Evolutionary conservation across 164 flowering plant genomes (phyloP).

Genomic region (Piper betle): DNA sequence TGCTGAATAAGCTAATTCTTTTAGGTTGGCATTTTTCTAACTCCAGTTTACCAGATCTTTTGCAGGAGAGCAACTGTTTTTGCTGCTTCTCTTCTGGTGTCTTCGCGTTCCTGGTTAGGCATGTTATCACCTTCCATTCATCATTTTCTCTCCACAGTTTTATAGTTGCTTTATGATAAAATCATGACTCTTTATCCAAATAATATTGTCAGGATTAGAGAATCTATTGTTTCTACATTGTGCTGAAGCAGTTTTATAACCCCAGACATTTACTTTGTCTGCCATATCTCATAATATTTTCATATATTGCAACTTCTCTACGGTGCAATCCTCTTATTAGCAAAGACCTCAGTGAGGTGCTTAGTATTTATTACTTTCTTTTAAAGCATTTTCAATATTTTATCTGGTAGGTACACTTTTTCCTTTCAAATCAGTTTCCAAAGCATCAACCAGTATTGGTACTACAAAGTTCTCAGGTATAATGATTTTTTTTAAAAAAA

Average conservation of each 20-base stretch:
- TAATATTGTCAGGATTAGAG: neutral
- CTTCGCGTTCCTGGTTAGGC: conserved; percentile 65
- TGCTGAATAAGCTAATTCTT: neutral
- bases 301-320: neutral
- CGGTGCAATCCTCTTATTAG: no score
- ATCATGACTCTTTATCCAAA: neutral
- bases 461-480: conserved; percentile 1
- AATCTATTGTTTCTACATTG: neutral
- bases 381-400: neutral
- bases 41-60: conserved; percentile 42
- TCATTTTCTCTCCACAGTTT: neutral
- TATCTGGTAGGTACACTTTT: neutral
- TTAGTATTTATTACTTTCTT: no score
- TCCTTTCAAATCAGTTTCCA: neutral
- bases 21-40: neutral
- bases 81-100: conserved; percentile 46
- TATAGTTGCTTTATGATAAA: neutral
- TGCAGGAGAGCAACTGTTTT: conserved; percentile 72
- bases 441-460: neutral
- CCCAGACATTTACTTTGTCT: no score
- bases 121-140: neutral
- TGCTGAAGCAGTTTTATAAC: no score
- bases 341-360: neutral
- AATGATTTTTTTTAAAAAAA: neutral
- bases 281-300: no score